A percentile compares a stretch with the other conserved stretches of the same genome.
Evolutionary conservation across 306 rosid genomes (phyloP).

Genomic region (Argentina anserina): DNA sequence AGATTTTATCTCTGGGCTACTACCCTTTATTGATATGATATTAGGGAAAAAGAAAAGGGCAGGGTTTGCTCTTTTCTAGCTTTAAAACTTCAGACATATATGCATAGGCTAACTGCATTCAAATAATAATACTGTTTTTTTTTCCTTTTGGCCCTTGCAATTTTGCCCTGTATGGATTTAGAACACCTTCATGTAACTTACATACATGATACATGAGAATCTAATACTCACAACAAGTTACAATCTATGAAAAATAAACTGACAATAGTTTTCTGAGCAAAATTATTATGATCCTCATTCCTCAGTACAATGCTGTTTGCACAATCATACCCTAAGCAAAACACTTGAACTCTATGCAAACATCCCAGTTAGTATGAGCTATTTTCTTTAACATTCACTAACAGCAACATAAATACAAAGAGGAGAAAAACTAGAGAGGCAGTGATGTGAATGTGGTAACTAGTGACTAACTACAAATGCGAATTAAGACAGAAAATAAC

Average conservation of each 20-base stretch:
- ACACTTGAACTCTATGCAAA: not conserved
- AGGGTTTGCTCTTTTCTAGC: not conserved
- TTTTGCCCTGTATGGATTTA: not conserved
- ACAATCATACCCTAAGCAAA: not conserved
- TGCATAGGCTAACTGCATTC: not conserved
- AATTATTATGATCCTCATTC: constrained; percentile 10
- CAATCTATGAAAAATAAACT: not conserved
- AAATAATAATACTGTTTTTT: not conserved
- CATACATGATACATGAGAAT: no score
- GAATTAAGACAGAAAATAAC: constrained; percentile 13
- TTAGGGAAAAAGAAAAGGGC: not conserved
- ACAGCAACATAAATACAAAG: constrained; percentile 30
- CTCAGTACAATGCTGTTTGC: constrained; percentile 6
- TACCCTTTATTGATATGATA: constrained; percentile 18
- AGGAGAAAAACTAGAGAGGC: constrained; percentile 22
- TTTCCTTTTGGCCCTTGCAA: not conserved
- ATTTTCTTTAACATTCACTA: constrained; percentile 29
- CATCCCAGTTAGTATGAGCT: constrained; percentile 16
- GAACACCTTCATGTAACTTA: no score
- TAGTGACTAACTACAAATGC: constrained; percentile 31
- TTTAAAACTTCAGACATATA: not conserved
- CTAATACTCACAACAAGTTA: no score
- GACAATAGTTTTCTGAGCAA: not conserved
- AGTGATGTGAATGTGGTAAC: constrained; percentile 20
- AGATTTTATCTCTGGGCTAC: not conserved